phyloP scores from a whole-genome alignment of 169 alveolate genomes.

The Pseudocohnilembus persalinus region DNA sequence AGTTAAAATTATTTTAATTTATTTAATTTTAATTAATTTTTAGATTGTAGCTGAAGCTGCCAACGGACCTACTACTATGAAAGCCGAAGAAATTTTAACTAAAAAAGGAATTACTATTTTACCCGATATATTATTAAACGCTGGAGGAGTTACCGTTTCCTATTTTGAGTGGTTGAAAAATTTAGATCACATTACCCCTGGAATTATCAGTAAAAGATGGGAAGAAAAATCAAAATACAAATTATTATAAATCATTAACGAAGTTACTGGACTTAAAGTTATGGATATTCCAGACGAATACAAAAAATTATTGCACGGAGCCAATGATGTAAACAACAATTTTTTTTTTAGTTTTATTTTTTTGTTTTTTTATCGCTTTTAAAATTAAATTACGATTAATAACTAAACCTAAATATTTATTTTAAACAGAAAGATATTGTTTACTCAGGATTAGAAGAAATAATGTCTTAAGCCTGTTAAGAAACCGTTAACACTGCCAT shows the following conservation, averaged over 20 bases:
- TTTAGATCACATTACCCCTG: slow-evolving; percentile 69
- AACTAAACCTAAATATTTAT: background rate
- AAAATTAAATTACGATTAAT: background rate
- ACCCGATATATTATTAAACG: slow-evolving; percentile 74
- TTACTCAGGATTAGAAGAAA: slow-evolving; percentile 80
- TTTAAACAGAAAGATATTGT: slow-evolving; percentile 61
- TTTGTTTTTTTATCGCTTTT: background rate
- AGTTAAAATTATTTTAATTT: too few species aligned
- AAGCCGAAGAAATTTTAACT: slow-evolving; percentile 57
- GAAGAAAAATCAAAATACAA: slow-evolving; percentile 55
- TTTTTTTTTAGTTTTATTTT: background rate
- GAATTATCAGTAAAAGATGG: slow-evolving; percentile 72
- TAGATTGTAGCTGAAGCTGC: slow-evolving; percentile 69
- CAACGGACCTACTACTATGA: slow-evolving; percentile 71
- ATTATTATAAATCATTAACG: slow-evolving; percentile 37
- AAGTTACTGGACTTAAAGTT: slow-evolving; percentile 33
- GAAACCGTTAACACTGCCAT: slow-evolving; percentile 52
- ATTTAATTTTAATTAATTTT: too few species aligned
- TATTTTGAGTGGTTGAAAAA: slow-evolving; percentile 81
- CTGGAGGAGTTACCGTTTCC: slow-evolving; percentile 82
- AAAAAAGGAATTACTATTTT: slow-evolving; percentile 61
- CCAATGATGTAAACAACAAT: slow-evolving; percentile 47
- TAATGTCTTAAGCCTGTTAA: slow-evolving; percentile 63
- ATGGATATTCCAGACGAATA: slow-evolving; percentile 29
- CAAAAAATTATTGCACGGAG: slow-evolving; percentile 57